Percentiles rank a stretch among this genome's conserved stretches.
These are phyloP conservation scores for Solanum stenotomum DNA, from an alignment of 257 asterid species.

Conservation along the genomic window DNA sequence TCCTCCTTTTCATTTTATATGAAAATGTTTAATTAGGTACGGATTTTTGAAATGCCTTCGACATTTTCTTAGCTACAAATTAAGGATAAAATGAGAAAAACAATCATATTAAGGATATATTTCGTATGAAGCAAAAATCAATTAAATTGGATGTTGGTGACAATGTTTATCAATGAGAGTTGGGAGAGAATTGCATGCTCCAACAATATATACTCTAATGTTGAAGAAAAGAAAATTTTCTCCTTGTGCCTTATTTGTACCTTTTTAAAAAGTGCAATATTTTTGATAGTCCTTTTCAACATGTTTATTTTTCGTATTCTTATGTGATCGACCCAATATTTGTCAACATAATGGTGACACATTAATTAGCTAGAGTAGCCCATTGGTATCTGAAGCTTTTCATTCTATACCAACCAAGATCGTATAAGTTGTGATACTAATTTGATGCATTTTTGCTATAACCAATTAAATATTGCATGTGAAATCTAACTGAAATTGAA, in stretches of 20 bases:
- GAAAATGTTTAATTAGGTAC: too few species aligned
- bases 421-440: too few species aligned
- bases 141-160: not conserved
- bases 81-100: not conserved
- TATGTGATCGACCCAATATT: not conserved
- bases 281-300: not conserved
- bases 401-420: not conserved
- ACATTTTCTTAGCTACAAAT: not conserved
- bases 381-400: not conserved
- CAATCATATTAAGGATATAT: too few species aligned
- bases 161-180: not conserved
- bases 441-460: too few species aligned
- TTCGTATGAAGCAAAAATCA: not conserved
- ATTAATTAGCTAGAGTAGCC: not conserved
- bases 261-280: not conserved
- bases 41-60: not conserved
- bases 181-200: not conserved
- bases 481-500: too few species aligned
- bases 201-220: not conserved
- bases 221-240: not conserved
- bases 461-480: too few species aligned
- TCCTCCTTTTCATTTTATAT: not conserved
- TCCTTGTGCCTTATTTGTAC: not conserved
- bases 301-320: too few species aligned
- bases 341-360: not conserved